Conservation (phyloP, 1,139 yeast species). For the Hyphopichia fennica region DNA sequence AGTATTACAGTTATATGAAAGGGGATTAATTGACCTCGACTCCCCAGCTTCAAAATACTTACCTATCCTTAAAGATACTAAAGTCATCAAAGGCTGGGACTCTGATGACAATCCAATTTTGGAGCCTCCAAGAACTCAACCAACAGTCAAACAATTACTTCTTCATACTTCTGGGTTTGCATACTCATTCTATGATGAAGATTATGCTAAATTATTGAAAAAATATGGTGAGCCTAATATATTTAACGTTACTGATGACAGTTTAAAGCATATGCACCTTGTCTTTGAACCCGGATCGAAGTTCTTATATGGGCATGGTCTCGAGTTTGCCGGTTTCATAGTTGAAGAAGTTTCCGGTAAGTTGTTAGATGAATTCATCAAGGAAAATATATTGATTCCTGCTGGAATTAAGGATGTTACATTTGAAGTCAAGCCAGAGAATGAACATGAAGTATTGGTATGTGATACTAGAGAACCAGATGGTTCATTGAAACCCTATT, state of each 20-base stretch:
- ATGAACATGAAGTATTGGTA: conserved; percentile 3
- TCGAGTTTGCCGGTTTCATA: conserved; percentile 18
- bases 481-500: conserved; percentile 1
- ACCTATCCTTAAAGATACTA: conserved; percentile 14
- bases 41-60: conserved; percentile 18
- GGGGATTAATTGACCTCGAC: conserved; percentile 19
- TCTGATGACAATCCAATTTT: conserved; percentile 15
- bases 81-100: conserved; percentile 11
- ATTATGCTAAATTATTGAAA: conserved; percentile 9
- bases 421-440: conserved; percentile 7
- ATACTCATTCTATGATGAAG: conserved; percentile 13
- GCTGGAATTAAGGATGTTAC: conserved; percentile 13
- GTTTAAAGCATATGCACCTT: conserved; percentile 11
- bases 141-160: conserved; percentile 16
- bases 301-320: conserved; percentile 17
- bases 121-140: conserved; percentile 9
- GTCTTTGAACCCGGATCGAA: conserved; percentile 19
- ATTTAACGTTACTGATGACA: conserved; percentile 2
- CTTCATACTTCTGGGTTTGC: conserved; percentile 19
- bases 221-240: conserved; percentile 7
- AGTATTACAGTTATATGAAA: conserved; percentile 16
- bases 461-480: background rate
- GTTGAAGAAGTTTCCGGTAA: conserved; percentile 16
- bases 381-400: conserved; percentile 14
- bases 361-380: conserved; percentile 13